A percentile compares a stretch with the other conserved stretches of the same genome.
Conservation (phyloP, 805 yeast species). For the Metschnikowia corniflorae region DNA sequence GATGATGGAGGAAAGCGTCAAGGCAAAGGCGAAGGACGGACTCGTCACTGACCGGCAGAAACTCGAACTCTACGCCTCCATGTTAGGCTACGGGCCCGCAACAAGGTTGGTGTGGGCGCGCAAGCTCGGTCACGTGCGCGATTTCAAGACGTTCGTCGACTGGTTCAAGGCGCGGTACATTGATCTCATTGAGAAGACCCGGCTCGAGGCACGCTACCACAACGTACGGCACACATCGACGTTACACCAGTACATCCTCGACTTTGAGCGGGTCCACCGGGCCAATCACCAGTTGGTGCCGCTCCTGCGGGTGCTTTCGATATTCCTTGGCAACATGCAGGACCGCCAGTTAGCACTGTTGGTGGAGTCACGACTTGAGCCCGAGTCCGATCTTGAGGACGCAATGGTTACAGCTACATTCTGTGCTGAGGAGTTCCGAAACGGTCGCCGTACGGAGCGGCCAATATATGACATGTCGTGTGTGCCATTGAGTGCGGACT, state of each 20-base stretch:
- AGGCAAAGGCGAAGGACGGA: background rate
- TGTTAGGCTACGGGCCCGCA: slow-evolving; percentile 8
- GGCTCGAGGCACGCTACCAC: slow-evolving; percentile 5
- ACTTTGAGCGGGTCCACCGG: slow-evolving; percentile 7
- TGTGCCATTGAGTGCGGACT: too few relatives aligned
- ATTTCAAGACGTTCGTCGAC: slow-evolving; percentile 5
- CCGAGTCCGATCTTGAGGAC: slow-evolving; percentile 4
- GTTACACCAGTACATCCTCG: slow-evolving; percentile 7
- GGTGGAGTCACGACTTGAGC: slow-evolving; percentile 1
- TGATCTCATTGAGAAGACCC: slow-evolving; percentile 4
- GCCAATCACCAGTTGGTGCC: slow-evolving; percentile 6
- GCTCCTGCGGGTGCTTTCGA: slow-evolving; percentile 3
- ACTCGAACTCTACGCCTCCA: slow-evolving; percentile 3
- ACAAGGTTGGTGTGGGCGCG: slow-evolving; percentile 4
- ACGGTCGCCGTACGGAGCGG: too few relatives aligned
- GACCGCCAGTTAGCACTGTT: slow-evolving; percentile 2
- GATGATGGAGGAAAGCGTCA: slow-evolving; percentile 3
- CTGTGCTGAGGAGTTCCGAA: slow-evolving; percentile 3
- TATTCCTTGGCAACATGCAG: slow-evolving; percentile 2
- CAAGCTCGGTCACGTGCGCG: slow-evolving; percentile 4
- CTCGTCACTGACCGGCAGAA: slow-evolving; percentile 2
- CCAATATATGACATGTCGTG: too few relatives aligned
- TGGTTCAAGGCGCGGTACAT: slow-evolving; percentile 6
- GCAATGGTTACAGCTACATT: slow-evolving; percentile 3
- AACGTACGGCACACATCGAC: slow-evolving; percentile 4